Percentiles rank a stretch among this genome's conserved stretches.
phyloP scores from a whole-genome alignment of 2,329 filamentous ascomycete genomes.

The Aspergillus felis region DNA sequence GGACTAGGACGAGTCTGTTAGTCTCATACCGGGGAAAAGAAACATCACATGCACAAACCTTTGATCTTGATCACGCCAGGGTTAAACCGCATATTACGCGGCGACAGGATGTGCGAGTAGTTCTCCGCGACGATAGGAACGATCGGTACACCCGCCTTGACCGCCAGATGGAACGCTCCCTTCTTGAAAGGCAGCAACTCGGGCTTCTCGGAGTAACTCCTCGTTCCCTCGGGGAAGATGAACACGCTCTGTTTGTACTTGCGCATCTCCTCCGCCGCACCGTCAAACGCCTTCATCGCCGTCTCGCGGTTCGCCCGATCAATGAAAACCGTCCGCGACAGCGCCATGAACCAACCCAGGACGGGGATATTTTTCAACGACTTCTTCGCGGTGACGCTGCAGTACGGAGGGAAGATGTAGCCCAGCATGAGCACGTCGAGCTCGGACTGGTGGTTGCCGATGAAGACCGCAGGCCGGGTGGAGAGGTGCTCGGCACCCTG shows the following conservation, averaged over 20 bases:
- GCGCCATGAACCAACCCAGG: conserved; percentile 88
- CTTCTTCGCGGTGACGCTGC: conserved; percentile 88
- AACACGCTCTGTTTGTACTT: conserved; percentile 59
- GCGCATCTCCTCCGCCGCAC: conserved; percentile 76
- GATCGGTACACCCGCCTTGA: conserved; percentile 90
- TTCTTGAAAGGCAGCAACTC: conserved; percentile 95
- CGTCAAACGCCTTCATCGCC: conserved; percentile 78
- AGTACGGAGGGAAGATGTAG: conserved; percentile 83
- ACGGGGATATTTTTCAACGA: conserved; percentile 75
- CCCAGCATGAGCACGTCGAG: conserved; percentile 92
- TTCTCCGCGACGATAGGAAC: conserved; percentile 80
- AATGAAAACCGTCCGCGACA: conserved; percentile 91
- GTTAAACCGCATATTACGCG: conserved; percentile 62
- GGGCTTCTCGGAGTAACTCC: conserved; percentile 80
- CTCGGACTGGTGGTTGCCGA: conserved; percentile 95
- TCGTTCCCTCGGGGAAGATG: conserved; percentile 72
- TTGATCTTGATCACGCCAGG: conserved; percentile 70
- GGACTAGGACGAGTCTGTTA: conserved; percentile 50
- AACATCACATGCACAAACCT: conserved; percentile 47
- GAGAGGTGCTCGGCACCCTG: conserved; percentile 63
- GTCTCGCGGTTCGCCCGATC: conserved; percentile 81
- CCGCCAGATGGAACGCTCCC: conserved; percentile 91
- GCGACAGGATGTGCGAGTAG: conserved; percentile 68
- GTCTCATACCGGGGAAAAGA: not conserved
- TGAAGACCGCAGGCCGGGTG: conserved; percentile 78